A percentile compares a stretch with the other conserved stretches of the same genome.
Conservation (phyloP, 805 yeast genomes). For the Candida gorgasii region DNA sequence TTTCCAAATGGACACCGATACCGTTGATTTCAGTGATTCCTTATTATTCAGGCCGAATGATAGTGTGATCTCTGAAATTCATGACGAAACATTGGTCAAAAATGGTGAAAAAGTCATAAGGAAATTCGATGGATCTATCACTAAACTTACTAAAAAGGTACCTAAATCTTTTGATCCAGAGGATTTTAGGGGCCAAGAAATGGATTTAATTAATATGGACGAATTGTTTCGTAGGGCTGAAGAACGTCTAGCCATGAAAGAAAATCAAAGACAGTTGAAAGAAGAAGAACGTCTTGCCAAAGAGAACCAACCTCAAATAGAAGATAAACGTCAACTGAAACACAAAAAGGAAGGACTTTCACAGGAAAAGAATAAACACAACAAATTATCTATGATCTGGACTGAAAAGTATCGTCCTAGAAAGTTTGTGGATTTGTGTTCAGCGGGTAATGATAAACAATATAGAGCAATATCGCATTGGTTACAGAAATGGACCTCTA, state of each 20-base stretch:
- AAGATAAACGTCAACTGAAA: neutral
- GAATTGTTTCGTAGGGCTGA: conserved; percentile 22
- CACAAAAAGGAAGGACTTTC: too few relatives aligned
- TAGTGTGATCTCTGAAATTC: too few relatives aligned
- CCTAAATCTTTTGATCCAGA: conserved; percentile 1
- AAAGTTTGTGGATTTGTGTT: conserved; percentile 36
- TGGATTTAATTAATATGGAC: conserved; percentile 20
- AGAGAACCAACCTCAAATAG: too few relatives aligned
- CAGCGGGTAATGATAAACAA: conserved; percentile 47
- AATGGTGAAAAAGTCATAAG: conserved; percentile 18
- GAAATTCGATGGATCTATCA: conserved; percentile 20
- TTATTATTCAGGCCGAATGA: neutral
- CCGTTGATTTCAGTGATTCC: neutral
- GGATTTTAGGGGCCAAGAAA: conserved; percentile 9
- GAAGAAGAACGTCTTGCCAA: too few relatives aligned
- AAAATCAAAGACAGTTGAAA: conserved; percentile 14
- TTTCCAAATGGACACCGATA: neutral
- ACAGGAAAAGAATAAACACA: conserved; percentile 2
- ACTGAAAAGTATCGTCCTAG: conserved; percentile 42
- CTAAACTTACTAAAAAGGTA: conserved; percentile 16
- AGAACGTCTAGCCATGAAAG: conserved; percentile 18
- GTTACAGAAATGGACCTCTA: conserved; percentile 39
- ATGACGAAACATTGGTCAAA: neutral
- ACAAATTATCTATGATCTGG: conserved; percentile 26
- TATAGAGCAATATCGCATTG: conserved; percentile 40